Base-by-base conservation (phyloP, 257 asterid species). In the Datura wrightii region DNA sequence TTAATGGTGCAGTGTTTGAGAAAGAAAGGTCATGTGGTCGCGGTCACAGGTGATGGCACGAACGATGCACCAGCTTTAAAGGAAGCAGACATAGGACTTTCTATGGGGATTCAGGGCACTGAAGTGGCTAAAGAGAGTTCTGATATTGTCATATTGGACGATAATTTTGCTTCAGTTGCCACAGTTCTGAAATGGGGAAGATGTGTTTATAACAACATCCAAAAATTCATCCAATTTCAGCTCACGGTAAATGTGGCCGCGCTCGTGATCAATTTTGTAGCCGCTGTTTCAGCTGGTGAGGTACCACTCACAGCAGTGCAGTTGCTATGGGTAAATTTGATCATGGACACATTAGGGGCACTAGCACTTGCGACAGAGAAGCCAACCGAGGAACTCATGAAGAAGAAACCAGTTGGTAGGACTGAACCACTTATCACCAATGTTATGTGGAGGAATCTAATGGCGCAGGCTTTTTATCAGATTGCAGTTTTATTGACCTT, bases 71-170 rank as follows among this genome's bases (percentile, higher is more conserved):
- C 94, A 10, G 94, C 97, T 18, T 37, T 94, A 15, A 90, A 90
- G 50, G 97, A 92, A 84, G 94, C 97, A 3, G 97, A 94, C 31
- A 86, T 94, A 65, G 94, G 95, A 4, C 94, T 93, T 14, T 91
- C 96, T 0, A 93, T 93, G 95, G 98, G 97, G 10, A 91, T 91
- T 42, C 95, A 93, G 19, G 96, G 94, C 15, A 93, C 94, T 0
- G 94, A 93, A 82, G 97, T 93, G 1, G 95, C 97, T 0, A 91
- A 93, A 78, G 92, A 91, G 79, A 90, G 94, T 74, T 94, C 97
- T 1, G 98, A 94, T 82, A 91, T 93, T 6, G 94, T 93, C 39
- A 94, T 94, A 85, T 55, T 94, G 84, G 97, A 93, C 13, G 95
- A 89, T 31, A 91, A 91, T 8, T 93, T 92, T 3, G 85, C 95